Evolutionary conservation across 495 filamentous ascomycete species (phyloP), one percentile per base, ranked within the genome.

Genomic region (Lasiosphaeria ovina): DNA sequence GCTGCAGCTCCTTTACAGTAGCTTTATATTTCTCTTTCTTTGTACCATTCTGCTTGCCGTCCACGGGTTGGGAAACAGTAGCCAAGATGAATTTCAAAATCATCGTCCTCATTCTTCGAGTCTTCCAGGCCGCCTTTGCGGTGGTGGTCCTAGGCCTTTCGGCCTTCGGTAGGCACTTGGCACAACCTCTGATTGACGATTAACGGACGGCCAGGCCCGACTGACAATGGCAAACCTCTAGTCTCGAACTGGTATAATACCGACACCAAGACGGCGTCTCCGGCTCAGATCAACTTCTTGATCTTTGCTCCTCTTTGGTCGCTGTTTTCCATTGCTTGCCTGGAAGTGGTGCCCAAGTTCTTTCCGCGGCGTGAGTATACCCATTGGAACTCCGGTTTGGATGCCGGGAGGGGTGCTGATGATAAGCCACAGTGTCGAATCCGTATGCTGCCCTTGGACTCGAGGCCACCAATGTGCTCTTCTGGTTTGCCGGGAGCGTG

Each of bases 401-500:
- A 47, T 3, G 12, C 3, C 6, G 32, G 32, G 12, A 51, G 6
- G 16, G 49, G 6, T 31, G n/a, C 17, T 31, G 32, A 8, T 45
- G 7, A 42, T 45, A 16, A 6, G 74, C 72, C 2, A 70, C 72
- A 69, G 71, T 82, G 36, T 74, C 80, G 12, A 81, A 87, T 72
- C 83, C 80, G 33, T 83, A 81, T 61, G 77, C 74, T n/a, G 76
- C 87, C 42, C 73, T 89, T 6, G 81, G 73, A 31, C 64, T 90
- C 54, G 90, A 93, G 67, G 66, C 74, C 44, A 54, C 85, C 48
- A 93, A 90, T 55, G 83, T 84, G 72, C 73, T 93, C 55, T 90
- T 94, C 79, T 93, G 89, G 89, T 89, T 96, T 74, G 79, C 85
- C 1, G 89, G 89, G 38, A 92, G 89, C 70, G 80, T 92, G 67